Evolutionary conservation across 495 filamentous ascomycete genomes (phyloP).

Genomic region (Lasiosphaeria hispida): DNA sequence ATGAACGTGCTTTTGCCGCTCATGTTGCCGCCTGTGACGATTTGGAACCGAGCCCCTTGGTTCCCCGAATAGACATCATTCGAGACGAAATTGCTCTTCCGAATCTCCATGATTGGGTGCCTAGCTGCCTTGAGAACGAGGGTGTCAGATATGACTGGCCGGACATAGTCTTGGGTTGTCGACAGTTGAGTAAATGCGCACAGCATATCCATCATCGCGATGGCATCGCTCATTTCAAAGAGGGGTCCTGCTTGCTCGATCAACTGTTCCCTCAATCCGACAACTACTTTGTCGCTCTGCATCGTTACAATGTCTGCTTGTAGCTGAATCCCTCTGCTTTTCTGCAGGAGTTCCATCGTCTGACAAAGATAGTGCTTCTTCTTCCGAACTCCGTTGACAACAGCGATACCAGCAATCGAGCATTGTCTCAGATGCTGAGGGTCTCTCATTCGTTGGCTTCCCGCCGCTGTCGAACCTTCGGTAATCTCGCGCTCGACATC

Average conservation of each 20-base stretch:
- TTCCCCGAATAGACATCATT: slow-evolving; percentile 83
- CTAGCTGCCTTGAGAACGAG: slow-evolving; percentile 77
- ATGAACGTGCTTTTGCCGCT: slow-evolving; percentile 98
- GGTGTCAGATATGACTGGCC: slow-evolving; percentile 70
- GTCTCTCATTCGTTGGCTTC: background rate
- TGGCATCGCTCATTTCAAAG: slow-evolving; percentile 77
- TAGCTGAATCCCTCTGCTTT: slow-evolving; percentile 53
- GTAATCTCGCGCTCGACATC: slow-evolving; percentile 66
- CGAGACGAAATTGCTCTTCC: slow-evolving; percentile 65
- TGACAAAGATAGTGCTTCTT: slow-evolving; percentile 78
- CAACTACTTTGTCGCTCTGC: slow-evolving; percentile 70
- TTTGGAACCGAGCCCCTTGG: slow-evolving; percentile 75
- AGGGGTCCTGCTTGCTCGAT: slow-evolving; percentile 64
- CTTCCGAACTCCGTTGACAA: slow-evolving; percentile 74
- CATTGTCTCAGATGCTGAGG: slow-evolving; percentile 4
- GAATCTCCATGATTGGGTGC: slow-evolving; percentile 70
- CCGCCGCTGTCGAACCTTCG: slow-evolving; percentile 41
- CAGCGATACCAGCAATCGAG: slow-evolving; percentile 9
- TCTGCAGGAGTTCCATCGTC: slow-evolving; percentile 77
- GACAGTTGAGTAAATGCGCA: slow-evolving; percentile 75
- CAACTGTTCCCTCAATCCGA: slow-evolving; percentile 65
- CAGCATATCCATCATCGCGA: slow-evolving; percentile 94
- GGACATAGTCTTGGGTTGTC: slow-evolving; percentile 73
- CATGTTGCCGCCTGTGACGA: slow-evolving; percentile 98
- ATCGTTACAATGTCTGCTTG: slow-evolving; percentile 75